Evolutionary conservation across 164 flowering plant species (phyloP), one percentile per base, ranked within the genome.

Genomic region (Litsea cubeba): DNA sequence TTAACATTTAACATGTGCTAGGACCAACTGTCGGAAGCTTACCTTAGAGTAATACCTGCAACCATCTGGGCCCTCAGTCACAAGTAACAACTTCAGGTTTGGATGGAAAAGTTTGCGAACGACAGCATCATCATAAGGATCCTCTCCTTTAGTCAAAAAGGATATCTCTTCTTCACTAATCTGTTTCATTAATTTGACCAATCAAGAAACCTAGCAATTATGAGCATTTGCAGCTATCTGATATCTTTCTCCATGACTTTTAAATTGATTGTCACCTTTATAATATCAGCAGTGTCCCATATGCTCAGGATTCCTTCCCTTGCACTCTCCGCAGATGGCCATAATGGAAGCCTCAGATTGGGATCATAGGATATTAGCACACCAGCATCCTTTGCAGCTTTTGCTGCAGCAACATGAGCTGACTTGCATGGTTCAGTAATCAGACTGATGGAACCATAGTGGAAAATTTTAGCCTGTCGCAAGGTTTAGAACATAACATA

Each of bases 391-490:
- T 91, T 96, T 62, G 98, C 98, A 79, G 91, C 95, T 78, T 87
- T 88, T 64, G 91, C 82, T 66, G 97, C 99, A 57, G 94, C 92
- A 76, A 96, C 82, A 78, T 96, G 98, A 6, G 97, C 90, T 63
- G 98, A 92, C 82, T 88, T 92, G 87, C 98, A 96, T 64, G 97
- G 99, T 75, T 96, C 99, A 35, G 97, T 89, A 68, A 96, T 96
- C 66, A 96, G 84, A 83, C 99, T 92, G 70, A 96, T 94, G 25
- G 98, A 94, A 69, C 99, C 98, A 80, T 92, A 96, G 77, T 93
- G 99, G 62, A 95, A 89, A 62, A 93, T 85, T 80, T 91, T 93
- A 65, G 98, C 98, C 99, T 95, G 91, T 74, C 75, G 73, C 18
- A 70, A 35, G 49, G 51, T 51, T 65, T 30, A 15, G 66, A 65